Evolutionary conservation across 1,139 yeast genomes (phyloP).

Genomic region (Candida sp.): DNA sequence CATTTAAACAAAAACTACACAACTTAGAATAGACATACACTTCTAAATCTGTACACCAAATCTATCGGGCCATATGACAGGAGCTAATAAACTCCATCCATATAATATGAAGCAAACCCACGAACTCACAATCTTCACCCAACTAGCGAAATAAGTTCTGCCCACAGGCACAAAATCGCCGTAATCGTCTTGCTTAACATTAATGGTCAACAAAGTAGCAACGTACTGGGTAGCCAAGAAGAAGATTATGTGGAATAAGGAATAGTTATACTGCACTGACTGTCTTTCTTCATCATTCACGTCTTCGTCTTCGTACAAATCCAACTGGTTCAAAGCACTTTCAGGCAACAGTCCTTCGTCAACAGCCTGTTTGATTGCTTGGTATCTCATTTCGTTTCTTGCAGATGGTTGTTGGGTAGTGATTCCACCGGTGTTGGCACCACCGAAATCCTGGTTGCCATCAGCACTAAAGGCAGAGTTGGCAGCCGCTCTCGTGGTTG

Average conservation of each 20-base stretch:
- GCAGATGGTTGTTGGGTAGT: conserved; percentile 57
- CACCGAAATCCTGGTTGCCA: conserved; percentile 14
- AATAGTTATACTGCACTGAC: conserved; percentile 83
- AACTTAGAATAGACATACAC: not conserved
- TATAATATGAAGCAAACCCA: conserved; percentile 91
- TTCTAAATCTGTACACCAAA: conserved; percentile 50
- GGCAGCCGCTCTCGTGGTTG: conserved; percentile 97
- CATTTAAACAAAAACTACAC: not conserved
- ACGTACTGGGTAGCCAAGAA: conserved; percentile 97
- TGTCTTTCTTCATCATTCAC: conserved; percentile 62
- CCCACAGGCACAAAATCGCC: conserved; percentile 98
- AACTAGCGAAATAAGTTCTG: conserved; percentile 91
- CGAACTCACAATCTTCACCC: conserved; percentile 92
- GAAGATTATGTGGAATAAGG: conserved; percentile 89
- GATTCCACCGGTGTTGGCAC: conserved; percentile 8
- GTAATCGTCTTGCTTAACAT: conserved; percentile 81
- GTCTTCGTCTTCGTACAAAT: conserved; percentile 56
- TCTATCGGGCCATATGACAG: conserved; percentile 88
- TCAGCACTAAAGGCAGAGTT: conserved; percentile 57
- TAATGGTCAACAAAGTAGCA: conserved; percentile 90
- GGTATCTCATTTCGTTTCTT: conserved; percentile 79
- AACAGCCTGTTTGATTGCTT: conserved; percentile 92
- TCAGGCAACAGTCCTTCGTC: conserved; percentile 95
- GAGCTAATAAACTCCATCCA: conserved; percentile 93
- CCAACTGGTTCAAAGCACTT: conserved; percentile 79